Conservation (phyloP, 208 protist species). For the Leishmania tropica region DNA sequence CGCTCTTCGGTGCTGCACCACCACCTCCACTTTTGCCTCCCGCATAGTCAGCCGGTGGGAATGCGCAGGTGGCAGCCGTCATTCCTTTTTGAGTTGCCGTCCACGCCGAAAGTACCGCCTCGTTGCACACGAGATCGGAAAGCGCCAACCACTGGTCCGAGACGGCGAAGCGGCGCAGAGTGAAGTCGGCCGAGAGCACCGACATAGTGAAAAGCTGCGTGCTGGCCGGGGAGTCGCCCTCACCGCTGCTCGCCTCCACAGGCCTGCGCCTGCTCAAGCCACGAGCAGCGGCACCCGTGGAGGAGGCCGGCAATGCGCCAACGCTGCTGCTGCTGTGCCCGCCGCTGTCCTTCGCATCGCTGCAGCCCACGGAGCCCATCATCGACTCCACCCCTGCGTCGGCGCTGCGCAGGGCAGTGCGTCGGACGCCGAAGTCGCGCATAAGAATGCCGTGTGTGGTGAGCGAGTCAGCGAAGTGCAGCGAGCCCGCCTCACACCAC, state of each 20-base stretch:
- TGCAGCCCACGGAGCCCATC: constrained; percentile 8
- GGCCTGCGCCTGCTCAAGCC: not conserved
- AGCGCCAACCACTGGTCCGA: constrained; percentile 86
- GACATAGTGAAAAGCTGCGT: constrained; percentile 37
- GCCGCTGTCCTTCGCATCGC: not conserved
- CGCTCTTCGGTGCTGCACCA: not conserved
- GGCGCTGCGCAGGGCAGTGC: constrained; percentile 23
- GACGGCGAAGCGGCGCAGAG: constrained; percentile 79
- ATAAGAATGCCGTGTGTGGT: constrained; percentile 55
- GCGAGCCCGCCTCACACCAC: constrained; percentile 53
- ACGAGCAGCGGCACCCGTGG: not conserved
- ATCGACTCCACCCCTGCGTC: constrained; percentile 20
- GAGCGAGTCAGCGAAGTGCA: constrained; percentile 56
- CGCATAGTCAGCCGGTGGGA: not conserved
- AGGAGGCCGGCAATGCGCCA: not conserved
- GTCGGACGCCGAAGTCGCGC: constrained; percentile 51
- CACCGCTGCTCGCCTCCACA: not conserved
- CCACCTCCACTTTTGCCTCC: not conserved
- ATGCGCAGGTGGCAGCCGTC: not conserved
- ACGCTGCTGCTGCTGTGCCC: not conserved
- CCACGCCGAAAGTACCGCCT: constrained; percentile 55
- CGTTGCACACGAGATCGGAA: constrained; percentile 82
- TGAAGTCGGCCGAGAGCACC: constrained; percentile 76
- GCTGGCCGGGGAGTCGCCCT: not conserved
- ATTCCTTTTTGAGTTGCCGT: constrained; percentile 29